A percentile compares a stretch with the other conserved stretches of the same genome.
Evolutionary conservation across 108 stramenopile genomes (phyloP).

Genomic region (Nitzschia inconspicua): DNA sequence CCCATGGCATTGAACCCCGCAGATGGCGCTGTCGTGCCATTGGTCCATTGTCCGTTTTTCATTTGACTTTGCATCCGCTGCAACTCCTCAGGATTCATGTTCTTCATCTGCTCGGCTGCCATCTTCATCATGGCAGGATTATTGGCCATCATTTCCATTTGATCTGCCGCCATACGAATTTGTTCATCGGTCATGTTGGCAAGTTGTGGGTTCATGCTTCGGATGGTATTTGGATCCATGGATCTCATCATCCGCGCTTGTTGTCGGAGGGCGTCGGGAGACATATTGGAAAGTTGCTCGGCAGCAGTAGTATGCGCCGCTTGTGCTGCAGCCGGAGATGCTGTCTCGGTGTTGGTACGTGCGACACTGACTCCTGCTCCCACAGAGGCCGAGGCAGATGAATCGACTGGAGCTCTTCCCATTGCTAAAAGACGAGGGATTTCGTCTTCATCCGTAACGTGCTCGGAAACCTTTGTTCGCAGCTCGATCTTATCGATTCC

Average conservation of each 20-base stretch:
- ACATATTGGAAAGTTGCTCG: constrained; percentile 58
- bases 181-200: constrained; percentile 66
- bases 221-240: constrained; percentile 51
- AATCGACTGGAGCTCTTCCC: too few species aligned
- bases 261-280: constrained; percentile 59
- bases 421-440: constrained; percentile 10
- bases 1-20: constrained; percentile 12
- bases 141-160: constrained; percentile 70
- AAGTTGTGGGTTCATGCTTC: constrained; percentile 69
- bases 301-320: constrained; percentile 28
- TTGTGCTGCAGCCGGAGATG: constrained; percentile 35
- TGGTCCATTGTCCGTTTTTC: not conserved
- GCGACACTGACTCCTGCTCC: too few species aligned
- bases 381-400: too few species aligned
- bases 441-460: constrained; percentile 32
- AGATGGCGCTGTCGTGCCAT: not conserved
- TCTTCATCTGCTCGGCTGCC: constrained; percentile 57
- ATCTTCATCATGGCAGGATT: constrained; percentile 61
- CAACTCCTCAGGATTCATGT: constrained; percentile 43
- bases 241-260: constrained; percentile 72
- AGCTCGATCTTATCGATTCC: constrained; percentile 60
- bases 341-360: not conserved
- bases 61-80: constrained; percentile 23
- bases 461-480: constrained; percentile 14
- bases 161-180: constrained; percentile 47